Conservation (phyloP, 2,329 filamentous ascomycete species). For the Trematosphaeria pertusa region DNA sequence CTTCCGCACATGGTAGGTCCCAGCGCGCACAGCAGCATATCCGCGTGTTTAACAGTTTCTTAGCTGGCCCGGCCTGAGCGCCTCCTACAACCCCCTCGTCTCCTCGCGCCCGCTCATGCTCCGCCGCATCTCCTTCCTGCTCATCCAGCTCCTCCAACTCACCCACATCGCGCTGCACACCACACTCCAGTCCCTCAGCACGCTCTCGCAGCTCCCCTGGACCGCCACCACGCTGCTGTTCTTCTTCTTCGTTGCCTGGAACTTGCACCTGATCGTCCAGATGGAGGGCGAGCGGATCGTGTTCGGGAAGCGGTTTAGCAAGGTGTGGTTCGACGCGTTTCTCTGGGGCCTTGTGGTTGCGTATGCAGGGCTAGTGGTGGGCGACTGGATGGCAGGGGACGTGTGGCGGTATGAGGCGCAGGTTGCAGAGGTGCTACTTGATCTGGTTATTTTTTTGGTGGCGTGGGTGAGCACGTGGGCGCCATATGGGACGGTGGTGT, state of each 20-base stretch:
- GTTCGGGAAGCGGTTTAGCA: conserved; percentile 8
- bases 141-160: conserved; percentile 12
- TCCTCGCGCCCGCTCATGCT: conserved; percentile 4
- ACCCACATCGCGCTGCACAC: conserved; percentile 7
- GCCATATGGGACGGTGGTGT: not conserved
- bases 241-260: conserved; percentile 23
- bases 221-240: conserved; percentile 13
- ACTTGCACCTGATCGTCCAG: conserved; percentile 20
- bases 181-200: not conserved
- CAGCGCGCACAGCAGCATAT: no score
- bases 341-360: conserved; percentile 11
- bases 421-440: conserved; percentile 1
- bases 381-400: conserved; percentile 1
- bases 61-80: conserved; percentile 13
- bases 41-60: no score
- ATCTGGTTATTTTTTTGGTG: conserved; percentile 13
- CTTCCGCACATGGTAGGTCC: conserved; percentile 16
- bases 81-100: conserved; percentile 17
- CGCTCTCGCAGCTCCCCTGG: conserved; percentile 1
- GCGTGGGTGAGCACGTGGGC: conserved; percentile 16
- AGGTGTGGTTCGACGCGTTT: conserved; percentile 16
- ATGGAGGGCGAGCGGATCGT: conserved; percentile 15
- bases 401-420: not conserved
- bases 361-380: conserved; percentile 8
- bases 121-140: conserved; percentile 19